phyloP scores from a whole-genome alignment of 441 rosid genomes.

The Syzygium syzygioides region DNA sequence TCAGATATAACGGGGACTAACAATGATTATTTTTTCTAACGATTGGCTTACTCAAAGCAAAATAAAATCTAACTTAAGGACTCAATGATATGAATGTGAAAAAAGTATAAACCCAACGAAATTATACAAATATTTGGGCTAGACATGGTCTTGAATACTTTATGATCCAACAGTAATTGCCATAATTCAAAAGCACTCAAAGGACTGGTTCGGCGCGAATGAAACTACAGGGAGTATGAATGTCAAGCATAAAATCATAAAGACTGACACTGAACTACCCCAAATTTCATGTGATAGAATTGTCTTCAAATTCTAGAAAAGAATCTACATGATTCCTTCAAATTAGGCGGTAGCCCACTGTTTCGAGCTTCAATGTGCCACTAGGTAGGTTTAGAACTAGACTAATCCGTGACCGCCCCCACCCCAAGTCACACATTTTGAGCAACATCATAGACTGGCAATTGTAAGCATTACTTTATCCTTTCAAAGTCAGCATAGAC shows the following conservation, averaged over 20 bases:
- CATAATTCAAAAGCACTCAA: background rate
- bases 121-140: too few species aligned
- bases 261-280: background rate
- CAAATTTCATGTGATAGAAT: background rate
- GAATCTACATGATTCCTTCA: background rate
- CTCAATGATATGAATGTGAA: background rate
- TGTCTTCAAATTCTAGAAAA: background rate
- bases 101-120: background rate
- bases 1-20: background rate
- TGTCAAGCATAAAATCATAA: background rate
- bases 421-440: too few species aligned
- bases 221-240: background rate
- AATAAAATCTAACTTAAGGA: background rate
- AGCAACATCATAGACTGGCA: too few species aligned
- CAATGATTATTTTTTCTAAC: fast-evolving
- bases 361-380: too few species aligned
- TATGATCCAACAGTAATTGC: background rate
- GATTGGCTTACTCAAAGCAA: background rate
- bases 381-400: too few species aligned
- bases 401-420: too few species aligned
- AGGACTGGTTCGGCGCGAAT: background rate
- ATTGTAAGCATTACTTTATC: too few species aligned
- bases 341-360: too few species aligned
- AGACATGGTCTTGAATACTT: background rate
- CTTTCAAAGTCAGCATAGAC: background rate